phyloP scores from a whole-genome alignment of 495 filamentous ascomycete genomes.

The Bathelium albidoporum region DNA sequence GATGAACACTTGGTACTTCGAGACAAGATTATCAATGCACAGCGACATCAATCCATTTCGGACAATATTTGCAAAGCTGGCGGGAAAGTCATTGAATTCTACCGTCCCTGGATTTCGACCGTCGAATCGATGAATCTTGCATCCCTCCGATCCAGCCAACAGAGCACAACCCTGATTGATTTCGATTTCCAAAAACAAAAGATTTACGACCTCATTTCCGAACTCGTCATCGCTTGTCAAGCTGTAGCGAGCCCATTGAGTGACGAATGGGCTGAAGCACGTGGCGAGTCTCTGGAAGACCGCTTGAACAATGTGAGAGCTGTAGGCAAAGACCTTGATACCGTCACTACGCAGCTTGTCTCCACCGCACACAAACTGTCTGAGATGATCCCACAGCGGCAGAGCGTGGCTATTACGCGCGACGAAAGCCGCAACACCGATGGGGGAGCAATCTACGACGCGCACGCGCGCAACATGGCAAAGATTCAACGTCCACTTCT shows the following conservation, averaged over 20 bases:
- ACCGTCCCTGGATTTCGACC: conserved; percentile 74
- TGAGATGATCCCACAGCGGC: conserved; percentile 56
- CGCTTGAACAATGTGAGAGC: conserved; percentile 66
- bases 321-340: conserved; percentile 70
- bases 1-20: conserved; percentile 70
- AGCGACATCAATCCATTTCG: conserved; percentile 59
- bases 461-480: conserved; percentile 16
- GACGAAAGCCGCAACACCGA: conserved; percentile 37
- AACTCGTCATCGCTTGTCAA: conserved; percentile 78
- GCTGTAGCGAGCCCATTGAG: conserved; percentile 76
- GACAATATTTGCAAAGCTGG: conserved; percentile 66
- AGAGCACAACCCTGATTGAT: conserved; percentile 76
- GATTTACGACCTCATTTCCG: conserved; percentile 83
- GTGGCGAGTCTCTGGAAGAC: conserved; percentile 87
- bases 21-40: conserved; percentile 64
- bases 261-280: conserved; percentile 88
- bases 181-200: conserved; percentile 85
- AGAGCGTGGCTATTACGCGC: conserved; percentile 32
- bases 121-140: conserved; percentile 83
- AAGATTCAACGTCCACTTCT: conserved; percentile 23
- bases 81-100: conserved; percentile 69
- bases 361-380: conserved; percentile 80
- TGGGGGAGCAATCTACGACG: conserved; percentile 18
- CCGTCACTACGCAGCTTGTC: conserved; percentile 72
- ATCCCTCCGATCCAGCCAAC: conserved; percentile 58